phyloP scores from a whole-genome alignment of 495 filamentous ascomycete genomes.

The Podospora bellae-mahoneyi region DNA sequence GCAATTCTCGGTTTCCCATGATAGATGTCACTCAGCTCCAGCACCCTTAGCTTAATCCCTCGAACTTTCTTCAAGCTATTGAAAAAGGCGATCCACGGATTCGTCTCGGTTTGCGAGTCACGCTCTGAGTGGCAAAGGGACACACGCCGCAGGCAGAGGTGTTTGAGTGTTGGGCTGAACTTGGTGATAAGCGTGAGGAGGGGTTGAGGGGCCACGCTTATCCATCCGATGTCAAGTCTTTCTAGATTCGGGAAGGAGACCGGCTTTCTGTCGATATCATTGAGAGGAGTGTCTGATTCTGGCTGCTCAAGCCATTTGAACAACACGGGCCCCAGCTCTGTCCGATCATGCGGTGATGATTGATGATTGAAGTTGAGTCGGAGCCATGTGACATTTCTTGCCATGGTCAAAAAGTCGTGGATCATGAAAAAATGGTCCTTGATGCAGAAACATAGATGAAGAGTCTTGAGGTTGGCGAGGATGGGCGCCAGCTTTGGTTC shows the following conservation, averaged over 20 bases:
- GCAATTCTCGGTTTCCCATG: background rate
- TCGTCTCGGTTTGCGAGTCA: slow-evolving; percentile 8
- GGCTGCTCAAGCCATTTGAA: slow-evolving; percentile 13
- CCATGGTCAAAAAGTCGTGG: slow-evolving; percentile 29
- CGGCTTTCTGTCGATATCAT: background rate
- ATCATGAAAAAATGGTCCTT: slow-evolving; percentile 13
- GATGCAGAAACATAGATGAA: slow-evolving; percentile 37
- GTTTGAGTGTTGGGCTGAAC: slow-evolving; percentile 35
- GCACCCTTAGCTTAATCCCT: slow-evolving; percentile 10
- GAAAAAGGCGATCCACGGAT: slow-evolving; percentile 28
- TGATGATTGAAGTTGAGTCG: slow-evolving; percentile 31
- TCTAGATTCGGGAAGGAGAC: slow-evolving; percentile 29
- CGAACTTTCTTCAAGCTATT: slow-evolving; percentile 16
- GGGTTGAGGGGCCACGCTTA: slow-evolving; percentile 10
- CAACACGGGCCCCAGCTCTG: background rate
- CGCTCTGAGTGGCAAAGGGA: slow-evolving; percentile 7
- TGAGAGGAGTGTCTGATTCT: background rate
- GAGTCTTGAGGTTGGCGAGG: slow-evolving; percentile 32
- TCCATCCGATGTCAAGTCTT: slow-evolving; percentile 40
- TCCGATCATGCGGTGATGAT: background rate
- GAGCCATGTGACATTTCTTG: slow-evolving; percentile 35
- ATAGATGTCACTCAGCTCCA: slow-evolving; percentile 8
- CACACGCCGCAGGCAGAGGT: slow-evolving; percentile 35
- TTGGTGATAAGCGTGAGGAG: slow-evolving; percentile 36
- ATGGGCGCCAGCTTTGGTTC: slow-evolving; percentile 28